Evolutionary conservation across 2,329 filamentous ascomycete genomes (phyloP).

Genomic region (Calonectria pteridis): DNA sequence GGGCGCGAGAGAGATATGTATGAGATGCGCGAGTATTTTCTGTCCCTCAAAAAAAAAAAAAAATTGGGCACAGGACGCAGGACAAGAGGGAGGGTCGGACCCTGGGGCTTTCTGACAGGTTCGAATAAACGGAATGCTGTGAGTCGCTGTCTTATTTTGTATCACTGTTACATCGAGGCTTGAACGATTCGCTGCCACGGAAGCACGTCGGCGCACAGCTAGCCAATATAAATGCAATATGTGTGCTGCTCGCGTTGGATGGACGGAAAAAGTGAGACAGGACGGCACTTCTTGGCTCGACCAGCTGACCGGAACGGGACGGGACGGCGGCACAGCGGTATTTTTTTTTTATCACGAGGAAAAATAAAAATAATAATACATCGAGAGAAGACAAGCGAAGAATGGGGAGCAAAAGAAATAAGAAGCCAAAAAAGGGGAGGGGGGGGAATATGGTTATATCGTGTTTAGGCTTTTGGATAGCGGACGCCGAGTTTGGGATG

Average conservation of each 20-base stretch:
- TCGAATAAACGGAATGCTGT: conserved; percentile 22
- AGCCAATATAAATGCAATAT: conserved; percentile 4
- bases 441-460: background rate
- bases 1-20: conserved; percentile 1
- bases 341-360: background rate
- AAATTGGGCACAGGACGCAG: too few species aligned
- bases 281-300: background rate
- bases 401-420: background rate
- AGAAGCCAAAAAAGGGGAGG: too few species aligned
- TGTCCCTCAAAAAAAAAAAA: too few species aligned
- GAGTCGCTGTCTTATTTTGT: conserved; percentile 37
- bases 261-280: conserved; percentile 3
- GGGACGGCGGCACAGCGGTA: background rate
- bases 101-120: conserved; percentile 20
- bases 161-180: conserved; percentile 34
- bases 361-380: background rate
- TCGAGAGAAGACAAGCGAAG: background rate
- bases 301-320: conserved; percentile 1
- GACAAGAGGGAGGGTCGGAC: background rate
- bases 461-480: background rate
- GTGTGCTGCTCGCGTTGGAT: conserved; percentile 3
- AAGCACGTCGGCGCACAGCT: conserved; percentile 37
- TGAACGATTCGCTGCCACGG: conserved; percentile 35
- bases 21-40: background rate
- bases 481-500: background rate